phyloP scores from a whole-genome alignment of 768 basidiomycete species.

The Hirschioporus abietinus region DNA sequence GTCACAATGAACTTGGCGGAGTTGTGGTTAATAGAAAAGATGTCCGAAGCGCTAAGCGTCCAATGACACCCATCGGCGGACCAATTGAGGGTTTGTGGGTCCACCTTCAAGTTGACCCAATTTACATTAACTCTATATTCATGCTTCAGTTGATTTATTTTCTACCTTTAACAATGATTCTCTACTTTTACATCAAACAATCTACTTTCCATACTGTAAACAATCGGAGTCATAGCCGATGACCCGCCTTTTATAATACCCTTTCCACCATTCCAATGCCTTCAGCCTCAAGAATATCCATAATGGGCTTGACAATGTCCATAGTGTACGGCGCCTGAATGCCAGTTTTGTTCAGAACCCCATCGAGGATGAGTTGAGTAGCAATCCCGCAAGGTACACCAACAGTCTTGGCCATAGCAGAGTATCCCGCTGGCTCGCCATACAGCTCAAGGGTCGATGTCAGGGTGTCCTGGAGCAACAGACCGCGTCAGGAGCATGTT shows the following conservation, averaged over 20 bases:
- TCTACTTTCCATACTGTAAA: too few relatives aligned
- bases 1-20: neutral
- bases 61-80: neutral
- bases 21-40: neutral
- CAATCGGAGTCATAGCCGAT: neutral
- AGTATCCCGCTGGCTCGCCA: constrained; percentile 71
- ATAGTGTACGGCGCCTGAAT: constrained; percentile 84
- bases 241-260: constrained; percentile 40
- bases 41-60: neutral
- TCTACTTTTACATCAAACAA: constrained; percentile 3
- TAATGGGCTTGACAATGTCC: constrained; percentile 75
- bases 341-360: constrained; percentile 70
- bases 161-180: neutral
- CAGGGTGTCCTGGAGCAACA: constrained; percentile 55
- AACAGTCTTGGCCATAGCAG: constrained; percentile 89
- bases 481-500: constrained; percentile 8
- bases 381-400: constrained; percentile 95
- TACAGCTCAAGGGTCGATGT: constrained; percentile 92
- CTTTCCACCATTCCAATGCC: constrained; percentile 71
- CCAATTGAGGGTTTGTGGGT: neutral
- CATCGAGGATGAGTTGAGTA: constrained; percentile 86
- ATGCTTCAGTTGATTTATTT: neutral
- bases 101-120: neutral
- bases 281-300: constrained; percentile 62
- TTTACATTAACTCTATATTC: neutral